Base-by-base conservation (phyloP, 208 protist genomes). In the Endotrypanum monterogeii region DNA sequence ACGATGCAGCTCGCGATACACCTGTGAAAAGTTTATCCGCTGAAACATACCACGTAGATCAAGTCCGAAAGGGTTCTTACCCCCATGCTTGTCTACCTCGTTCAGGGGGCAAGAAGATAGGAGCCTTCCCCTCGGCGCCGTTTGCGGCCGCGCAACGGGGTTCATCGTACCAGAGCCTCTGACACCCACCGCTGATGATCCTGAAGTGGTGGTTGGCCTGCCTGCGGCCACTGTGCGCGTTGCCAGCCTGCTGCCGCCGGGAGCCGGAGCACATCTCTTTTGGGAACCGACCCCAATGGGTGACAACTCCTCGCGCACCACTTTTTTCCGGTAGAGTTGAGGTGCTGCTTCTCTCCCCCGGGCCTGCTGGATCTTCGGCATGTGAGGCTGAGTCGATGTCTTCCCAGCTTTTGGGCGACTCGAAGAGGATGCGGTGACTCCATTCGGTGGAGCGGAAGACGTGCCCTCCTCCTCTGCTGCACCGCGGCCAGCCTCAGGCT, bases 61-160 rank as follows among this genome's bases (percentile, higher is more conserved):
- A 37, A 74, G 71, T 41, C 72, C 67, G 51, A 67, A 82, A 11
- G 78, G 63, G 67, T 73, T 54, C 44, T 25, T 50, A 28, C 78
- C 72, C 32, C 73, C 72, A n/a, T 78, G 72, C 35, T 57, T 74
- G 63, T 78, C 72, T 61, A 78, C 32, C n/a, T 70, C 78, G 28
- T 69, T 73, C 60, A 73, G 46, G 66, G 50, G 8, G 66, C 8
- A 30, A 14, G 4, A 25, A 18, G 18, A 5, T 35, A 50, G n/a
- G 30, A 57, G 14, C 66, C 7, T 0, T 3, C 48, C 25, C 46
- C 28, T 18, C 4, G 3, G 25, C 16, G 66, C 39, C 12, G 46
- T 25, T 14, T 48, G 30, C 1, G 46, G 11, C 28, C 48, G 66
- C 12, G 41, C 46, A 8, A 14, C 30, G 28, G 20, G 20, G 11